Evolutionary conservation across 163 green algal genomes (phyloP), one percentile per base, ranked within the genome.

Genomic region (Scenedesmus sp.): DNA sequence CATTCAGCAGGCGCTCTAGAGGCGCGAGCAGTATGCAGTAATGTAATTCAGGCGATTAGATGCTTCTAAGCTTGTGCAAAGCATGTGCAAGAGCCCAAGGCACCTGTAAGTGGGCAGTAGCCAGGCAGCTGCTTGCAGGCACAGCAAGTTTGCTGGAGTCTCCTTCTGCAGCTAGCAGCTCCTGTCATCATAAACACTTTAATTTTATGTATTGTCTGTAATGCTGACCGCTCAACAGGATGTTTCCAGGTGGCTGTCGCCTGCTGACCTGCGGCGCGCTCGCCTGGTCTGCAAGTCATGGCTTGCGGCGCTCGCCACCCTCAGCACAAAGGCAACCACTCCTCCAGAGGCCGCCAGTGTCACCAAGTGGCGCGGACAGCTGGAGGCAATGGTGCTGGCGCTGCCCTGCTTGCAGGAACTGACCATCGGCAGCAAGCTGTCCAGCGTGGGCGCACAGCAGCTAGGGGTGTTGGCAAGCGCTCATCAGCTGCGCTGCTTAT

Each of bases 371-470:
- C 76, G 62, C 3, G 60, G 12, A 4, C 83, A 90, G 83, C 84
- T 93, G 70, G 84, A 90, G 62, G 12, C 23, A 20, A 90, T 93
- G 83, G 56, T 90, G 0, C 55, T 16, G 55, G 60, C 67, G 1
- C 20, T 93, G 26, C 90, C 90, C 20, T 93, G 90, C 73, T 64
- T 93, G 46, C 90, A 86, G 56, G 55, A 93, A 60, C 67, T 93
- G 4, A 93, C 90, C 8, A 81, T 93, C 54, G 74, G 90, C 55
- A 90, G 90, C 90, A 85, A 70, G 59, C 90, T 93, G 55, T 93
- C 90, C n/a, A 26, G 34, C 56, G 84, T 93, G 15, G 90, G 57
- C 55, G 90, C 90, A 76, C 90, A 93, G 90, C 90, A 93, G 90
- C 73, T 93, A 26, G 60, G 34, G 13, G 84, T 87, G 84, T 74